Evolutionary conservation across 495 filamentous ascomycete genomes (phyloP).

Genomic region (Neurospora hispaniola): DNA sequence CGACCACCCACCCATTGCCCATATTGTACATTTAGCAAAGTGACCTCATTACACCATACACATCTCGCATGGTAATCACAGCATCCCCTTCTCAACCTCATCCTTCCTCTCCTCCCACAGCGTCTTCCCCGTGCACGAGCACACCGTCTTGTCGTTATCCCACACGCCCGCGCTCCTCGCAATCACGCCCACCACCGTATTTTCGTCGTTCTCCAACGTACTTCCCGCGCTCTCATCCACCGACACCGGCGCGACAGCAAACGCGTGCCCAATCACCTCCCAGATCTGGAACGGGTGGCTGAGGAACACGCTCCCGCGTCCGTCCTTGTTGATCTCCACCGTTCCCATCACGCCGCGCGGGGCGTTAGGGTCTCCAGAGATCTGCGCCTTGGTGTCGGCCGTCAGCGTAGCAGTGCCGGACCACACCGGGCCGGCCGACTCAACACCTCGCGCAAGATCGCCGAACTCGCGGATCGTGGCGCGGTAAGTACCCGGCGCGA

Average conservation of each 20-base stretch:
- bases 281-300: constrained; percentile 77
- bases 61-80: constrained; percentile 29
- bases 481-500: constrained; percentile 70
- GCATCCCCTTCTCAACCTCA: constrained; percentile 77
- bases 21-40: neutral
- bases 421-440: constrained; percentile 79
- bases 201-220: constrained; percentile 57
- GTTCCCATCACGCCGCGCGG: constrained; percentile 62
- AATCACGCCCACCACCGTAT: constrained; percentile 85
- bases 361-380: neutral
- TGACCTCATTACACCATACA: neutral
- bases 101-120: constrained; percentile 95
- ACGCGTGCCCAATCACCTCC: constrained; percentile 88
- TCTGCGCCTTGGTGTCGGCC: constrained; percentile 8
- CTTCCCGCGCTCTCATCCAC: constrained; percentile 37
- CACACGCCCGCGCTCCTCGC: constrained; percentile 90
- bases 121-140: constrained; percentile 91
- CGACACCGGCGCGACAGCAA: constrained; percentile 75
- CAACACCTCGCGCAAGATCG: constrained; percentile 74
- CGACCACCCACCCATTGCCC: neutral
- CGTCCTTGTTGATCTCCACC: constrained; percentile 56
- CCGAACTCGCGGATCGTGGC: constrained; percentile 80
- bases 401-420: constrained; percentile 19
- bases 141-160: constrained; percentile 98
- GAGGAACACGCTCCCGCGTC: constrained; percentile 65